phyloP scores from a whole-genome alignment of 2,329 filamentous ascomycete species.

The Colletotrichum sp. region DNA sequence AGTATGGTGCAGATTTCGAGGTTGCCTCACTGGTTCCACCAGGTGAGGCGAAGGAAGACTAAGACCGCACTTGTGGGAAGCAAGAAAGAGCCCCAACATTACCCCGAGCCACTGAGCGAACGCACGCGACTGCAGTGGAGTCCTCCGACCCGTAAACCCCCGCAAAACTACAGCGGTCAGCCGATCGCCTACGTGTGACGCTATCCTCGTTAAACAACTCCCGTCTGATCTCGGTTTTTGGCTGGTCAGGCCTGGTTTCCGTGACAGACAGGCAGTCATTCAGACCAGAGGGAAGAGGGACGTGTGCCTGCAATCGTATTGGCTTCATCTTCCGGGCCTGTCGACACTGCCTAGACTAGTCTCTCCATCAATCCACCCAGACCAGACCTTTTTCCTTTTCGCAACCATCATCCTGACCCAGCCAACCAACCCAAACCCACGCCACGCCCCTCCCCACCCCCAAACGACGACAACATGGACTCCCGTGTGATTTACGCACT shows the following conservation, averaged over 20 bases:
- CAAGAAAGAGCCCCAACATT: background rate
- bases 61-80: background rate
- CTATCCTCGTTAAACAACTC: background rate
- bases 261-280: background rate
- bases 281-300: background rate
- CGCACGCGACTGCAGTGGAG: background rate
- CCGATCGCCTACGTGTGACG: background rate
- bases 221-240: background rate
- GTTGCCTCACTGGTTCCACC: background rate
- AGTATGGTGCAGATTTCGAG: background rate
- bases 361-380: background rate
- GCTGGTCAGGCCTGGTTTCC: background rate
- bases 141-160: background rate
- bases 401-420: background rate
- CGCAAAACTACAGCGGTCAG: background rate
- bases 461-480: background rate
- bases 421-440: background rate
- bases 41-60: background rate
- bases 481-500: background rate
- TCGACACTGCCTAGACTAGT: background rate
- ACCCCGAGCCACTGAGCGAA: background rate
- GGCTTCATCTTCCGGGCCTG: background rate
- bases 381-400: background rate
- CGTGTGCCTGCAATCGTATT: background rate
- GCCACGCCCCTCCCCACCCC: background rate